phyloP scores from a whole-genome alignment of 768 basidiomycete genomes.

The Kwoniella shandongensis region DNA sequence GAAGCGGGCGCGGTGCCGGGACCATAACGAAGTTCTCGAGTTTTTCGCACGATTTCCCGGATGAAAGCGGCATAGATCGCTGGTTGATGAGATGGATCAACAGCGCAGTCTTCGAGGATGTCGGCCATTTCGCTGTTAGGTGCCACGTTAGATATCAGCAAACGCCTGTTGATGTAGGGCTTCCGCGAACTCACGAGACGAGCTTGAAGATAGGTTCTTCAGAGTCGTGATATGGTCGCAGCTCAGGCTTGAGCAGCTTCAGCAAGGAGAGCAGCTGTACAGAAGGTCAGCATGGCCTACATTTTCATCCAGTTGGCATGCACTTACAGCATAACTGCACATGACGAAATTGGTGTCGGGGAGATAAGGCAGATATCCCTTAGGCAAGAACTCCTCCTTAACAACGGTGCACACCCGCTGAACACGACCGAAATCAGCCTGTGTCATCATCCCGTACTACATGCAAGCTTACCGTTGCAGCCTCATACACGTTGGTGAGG shows the following conservation, averaged over 20 bases:
- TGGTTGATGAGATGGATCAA: constrained; percentile 79
- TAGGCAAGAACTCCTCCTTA: constrained; percentile 73
- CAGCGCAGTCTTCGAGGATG: constrained; percentile 72
- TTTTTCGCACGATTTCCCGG: constrained; percentile 61
- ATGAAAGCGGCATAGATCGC: constrained; percentile 83
- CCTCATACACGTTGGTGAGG: constrained; percentile 49
- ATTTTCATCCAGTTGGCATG: not conserved
- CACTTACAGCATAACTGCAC: constrained; percentile 72
- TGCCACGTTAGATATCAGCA: constrained; percentile 69
- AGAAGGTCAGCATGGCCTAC: not conserved
- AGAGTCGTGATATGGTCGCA: constrained; percentile 41
- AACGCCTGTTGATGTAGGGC: constrained; percentile 42
- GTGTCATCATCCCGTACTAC: not conserved
- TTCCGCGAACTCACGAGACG: constrained; percentile 54
- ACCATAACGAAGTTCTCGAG: constrained; percentile 29
- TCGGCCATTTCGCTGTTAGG: constrained; percentile 79
- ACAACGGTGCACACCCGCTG: constrained; percentile 58
- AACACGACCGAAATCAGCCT: not conserved
- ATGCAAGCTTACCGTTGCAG: constrained; percentile 41
- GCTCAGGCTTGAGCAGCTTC: constrained; percentile 64
- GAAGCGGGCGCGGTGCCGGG: constrained; percentile 13
- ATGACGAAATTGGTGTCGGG: constrained; percentile 91
- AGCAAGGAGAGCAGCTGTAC: constrained; percentile 70
- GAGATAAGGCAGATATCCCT: constrained; percentile 74
- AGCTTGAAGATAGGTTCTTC: constrained; percentile 46